These are phyloP conservation scores for Acanthamoeba sp. DNA, from an alignment of 208 protist genomes.

Conservation along the genomic window DNA sequence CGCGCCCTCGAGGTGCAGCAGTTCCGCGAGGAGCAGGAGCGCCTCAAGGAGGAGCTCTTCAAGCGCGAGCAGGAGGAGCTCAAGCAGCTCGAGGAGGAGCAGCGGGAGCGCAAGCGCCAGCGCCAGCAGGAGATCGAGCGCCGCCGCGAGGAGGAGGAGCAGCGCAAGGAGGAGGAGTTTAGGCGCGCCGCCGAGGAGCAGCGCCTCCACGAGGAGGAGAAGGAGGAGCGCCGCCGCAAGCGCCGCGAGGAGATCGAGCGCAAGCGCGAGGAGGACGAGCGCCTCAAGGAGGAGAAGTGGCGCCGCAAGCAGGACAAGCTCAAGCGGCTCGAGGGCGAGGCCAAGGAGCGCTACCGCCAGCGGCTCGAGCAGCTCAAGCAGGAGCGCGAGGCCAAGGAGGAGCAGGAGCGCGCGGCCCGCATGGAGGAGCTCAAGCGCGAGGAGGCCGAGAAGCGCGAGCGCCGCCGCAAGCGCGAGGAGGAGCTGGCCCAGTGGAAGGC, in stretches of 20 bases:
- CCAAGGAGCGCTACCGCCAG: constrained; percentile 60
- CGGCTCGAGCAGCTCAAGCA: constrained; percentile 18
- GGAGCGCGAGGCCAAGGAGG: constrained; percentile 67
- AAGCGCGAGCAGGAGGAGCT: constrained; percentile 25
- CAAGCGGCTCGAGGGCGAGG: constrained; percentile 69
- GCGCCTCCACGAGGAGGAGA: not conserved
- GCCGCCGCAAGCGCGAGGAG: not conserved
- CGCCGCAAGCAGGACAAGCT: constrained; percentile 54
- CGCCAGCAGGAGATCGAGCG: not conserved
- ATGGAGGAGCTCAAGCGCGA: constrained; percentile 69
- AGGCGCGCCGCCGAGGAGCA: not conserved
- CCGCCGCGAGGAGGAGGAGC: not conserved
- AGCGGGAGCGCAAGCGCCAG: not conserved
- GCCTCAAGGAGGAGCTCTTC: constrained; percentile 62
- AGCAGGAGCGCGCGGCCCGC: constrained; percentile 25
- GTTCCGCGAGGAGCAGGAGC: constrained; percentile 52
- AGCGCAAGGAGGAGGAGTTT: constrained; percentile 37
- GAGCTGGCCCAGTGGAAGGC: constrained; percentile 25
- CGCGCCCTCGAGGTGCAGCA: not conserved
- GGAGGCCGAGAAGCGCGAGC: not conserved
- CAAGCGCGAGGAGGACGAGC: constrained; percentile 57
- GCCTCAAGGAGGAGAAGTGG: constrained; percentile 52
- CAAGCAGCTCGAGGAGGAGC: constrained; percentile 22
- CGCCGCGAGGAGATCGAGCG: constrained; percentile 66
- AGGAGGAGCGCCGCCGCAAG: constrained; percentile 1